Conservation (phyloP, 495 filamentous ascomycete genomes). For the Beverwykella pulmonaria region DNA sequence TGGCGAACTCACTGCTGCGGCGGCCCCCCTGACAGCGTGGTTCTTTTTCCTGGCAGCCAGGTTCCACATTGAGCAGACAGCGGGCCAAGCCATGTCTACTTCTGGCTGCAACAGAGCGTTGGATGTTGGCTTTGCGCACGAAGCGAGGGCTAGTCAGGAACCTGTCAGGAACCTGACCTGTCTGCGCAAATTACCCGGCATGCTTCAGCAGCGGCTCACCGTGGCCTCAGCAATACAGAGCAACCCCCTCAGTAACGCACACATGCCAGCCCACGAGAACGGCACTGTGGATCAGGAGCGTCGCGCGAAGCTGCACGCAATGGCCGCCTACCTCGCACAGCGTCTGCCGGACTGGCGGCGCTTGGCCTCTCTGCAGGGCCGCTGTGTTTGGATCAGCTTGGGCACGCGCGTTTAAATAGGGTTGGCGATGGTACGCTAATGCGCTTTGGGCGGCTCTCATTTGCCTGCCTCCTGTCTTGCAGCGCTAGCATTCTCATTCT, state of each 20-base stretch:
- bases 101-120: not conserved
- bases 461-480: slow-evolving; percentile 32
- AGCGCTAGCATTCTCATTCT: slow-evolving; percentile 3
- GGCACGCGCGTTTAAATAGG: slow-evolving; percentile 28
- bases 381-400: slow-evolving; percentile 5
- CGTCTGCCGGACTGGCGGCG: not conserved
- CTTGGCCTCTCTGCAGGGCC: slow-evolving; percentile 17
- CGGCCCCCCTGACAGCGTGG: not conserved
- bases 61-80: too few species aligned
- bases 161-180: slow-evolving; percentile 23
- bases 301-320: too few species aligned
- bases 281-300: not conserved
- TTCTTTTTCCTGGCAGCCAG: not conserved
- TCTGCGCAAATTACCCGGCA: slow-evolving; percentile 32
- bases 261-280: not conserved
- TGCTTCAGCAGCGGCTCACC: not conserved
- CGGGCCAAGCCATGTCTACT: not conserved
- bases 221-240: slow-evolving; percentile 1
- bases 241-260: not conserved
- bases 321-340: slow-evolving; percentile 15
- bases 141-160: slow-evolving; percentile 20
- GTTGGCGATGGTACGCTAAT: not conserved
- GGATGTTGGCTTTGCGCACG: not conserved
- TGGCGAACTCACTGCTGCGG: not conserved
- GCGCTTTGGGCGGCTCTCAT: slow-evolving; percentile 22